Evolutionary conservation across 2,329 filamentous ascomycete genomes (phyloP).

Genomic region (Sclerotinia glacialis): DNA sequence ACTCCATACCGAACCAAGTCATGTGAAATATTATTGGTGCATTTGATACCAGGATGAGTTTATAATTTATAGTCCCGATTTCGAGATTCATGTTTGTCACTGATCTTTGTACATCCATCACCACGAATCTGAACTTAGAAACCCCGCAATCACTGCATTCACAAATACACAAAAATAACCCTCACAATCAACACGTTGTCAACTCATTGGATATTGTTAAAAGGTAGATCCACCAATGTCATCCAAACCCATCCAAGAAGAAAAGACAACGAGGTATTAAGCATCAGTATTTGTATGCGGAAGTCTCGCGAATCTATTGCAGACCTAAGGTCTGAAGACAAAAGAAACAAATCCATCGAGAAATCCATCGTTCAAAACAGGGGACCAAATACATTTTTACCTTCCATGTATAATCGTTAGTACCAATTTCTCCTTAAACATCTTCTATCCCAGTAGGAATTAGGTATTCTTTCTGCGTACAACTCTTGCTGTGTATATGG

Average conservation of each 20-base stretch:
- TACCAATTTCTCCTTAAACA: background rate
- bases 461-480: background rate
- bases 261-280: background rate
- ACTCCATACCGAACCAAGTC: no score
- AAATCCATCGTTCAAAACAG: conserved; percentile 13
- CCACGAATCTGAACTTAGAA: background rate
- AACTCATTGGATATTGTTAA: background rate
- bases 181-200: background rate
- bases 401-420: conserved; percentile 3
- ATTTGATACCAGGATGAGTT: no score
- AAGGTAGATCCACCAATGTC: background rate
- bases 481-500: conserved; percentile 13
- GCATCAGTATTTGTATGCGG: background rate
- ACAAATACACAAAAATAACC: background rate
- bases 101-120: background rate
- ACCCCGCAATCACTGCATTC: background rate
- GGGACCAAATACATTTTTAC: conserved; percentile 15
- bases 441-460: background rate
- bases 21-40: no score
- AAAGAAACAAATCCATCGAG: background rate
- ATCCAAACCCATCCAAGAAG: background rate
- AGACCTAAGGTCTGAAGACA: background rate
- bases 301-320: background rate
- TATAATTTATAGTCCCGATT: no score
- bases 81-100: no score